Conservation (phyloP, 257 asterid genomes). For the Solanum clarkiae region DNA sequence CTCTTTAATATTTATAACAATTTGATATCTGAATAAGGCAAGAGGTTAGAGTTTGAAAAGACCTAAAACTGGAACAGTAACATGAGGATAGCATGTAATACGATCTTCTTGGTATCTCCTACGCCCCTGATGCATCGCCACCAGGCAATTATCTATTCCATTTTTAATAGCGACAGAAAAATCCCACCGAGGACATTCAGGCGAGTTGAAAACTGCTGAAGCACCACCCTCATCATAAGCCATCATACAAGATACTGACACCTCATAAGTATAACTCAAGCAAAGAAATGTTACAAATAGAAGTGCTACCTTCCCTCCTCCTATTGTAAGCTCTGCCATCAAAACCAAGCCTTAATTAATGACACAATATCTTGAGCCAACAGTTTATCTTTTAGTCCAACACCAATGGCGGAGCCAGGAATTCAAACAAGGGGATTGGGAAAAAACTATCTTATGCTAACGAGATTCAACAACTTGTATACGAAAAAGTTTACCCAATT, state of each 20-base stretch:
- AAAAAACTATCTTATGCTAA: background rate
- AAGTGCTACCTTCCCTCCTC: conserved; percentile 2
- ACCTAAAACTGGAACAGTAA: conserved; percentile 51
- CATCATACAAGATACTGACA: conserved; percentile 50
- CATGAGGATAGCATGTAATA: conserved; percentile 37
- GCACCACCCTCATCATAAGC: conserved; percentile 64
- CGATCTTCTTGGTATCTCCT: conserved; percentile 76
- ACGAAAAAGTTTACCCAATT: too few species aligned
- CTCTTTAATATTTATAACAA: background rate
- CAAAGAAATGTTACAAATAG: conserved; percentile 10
- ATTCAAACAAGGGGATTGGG: background rate
- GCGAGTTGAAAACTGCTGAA: conserved; percentile 34
- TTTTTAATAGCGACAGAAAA: conserved; percentile 16
- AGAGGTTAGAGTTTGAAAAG: background rate
- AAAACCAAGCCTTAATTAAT: background rate
- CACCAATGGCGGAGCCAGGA: background rate
- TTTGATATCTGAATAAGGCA: background rate
- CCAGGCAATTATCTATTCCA: conserved; percentile 26
- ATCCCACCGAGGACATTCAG: conserved; percentile 37
- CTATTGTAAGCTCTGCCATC: conserved; percentile 2
- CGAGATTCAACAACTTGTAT: background rate
- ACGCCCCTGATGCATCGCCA: conserved; percentile 54
- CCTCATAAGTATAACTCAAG: conserved; percentile 18
- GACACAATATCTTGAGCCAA: background rate
- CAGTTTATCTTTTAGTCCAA: background rate